Conservation (phyloP, 75 land plant genomes). For the Cunninghamia lanceolata region DNA sequence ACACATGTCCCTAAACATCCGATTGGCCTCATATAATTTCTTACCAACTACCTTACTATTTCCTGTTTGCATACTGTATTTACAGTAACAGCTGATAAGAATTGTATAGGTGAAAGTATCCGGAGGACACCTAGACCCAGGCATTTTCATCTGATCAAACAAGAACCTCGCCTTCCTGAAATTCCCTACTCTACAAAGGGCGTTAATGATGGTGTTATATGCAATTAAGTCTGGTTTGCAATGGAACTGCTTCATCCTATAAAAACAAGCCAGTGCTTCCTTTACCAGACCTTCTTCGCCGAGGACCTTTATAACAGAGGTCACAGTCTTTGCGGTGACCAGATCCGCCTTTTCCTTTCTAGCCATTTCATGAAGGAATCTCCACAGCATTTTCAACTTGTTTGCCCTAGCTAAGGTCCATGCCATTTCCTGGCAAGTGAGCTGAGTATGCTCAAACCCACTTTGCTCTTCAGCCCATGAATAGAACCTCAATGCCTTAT, state of each 20-base stretch:
- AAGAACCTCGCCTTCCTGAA: conserved; percentile 59
- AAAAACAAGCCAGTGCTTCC: conserved; percentile 48
- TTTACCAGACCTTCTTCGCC: conserved; percentile 63
- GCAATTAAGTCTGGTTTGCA: conserved; percentile 64
- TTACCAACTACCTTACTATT: conserved; percentile 54
- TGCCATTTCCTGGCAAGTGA: conserved; percentile 65
- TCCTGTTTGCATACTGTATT: conserved; percentile 50
- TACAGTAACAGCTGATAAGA: conserved; percentile 57
- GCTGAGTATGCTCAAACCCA: conserved; percentile 42
- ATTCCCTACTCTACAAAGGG: conserved; percentile 51
- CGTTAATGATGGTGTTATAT: conserved; percentile 48
- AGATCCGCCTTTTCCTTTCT: conserved; percentile 14
- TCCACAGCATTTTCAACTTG: conserved; percentile 36
- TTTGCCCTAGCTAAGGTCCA: conserved; percentile 45
- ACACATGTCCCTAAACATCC: conserved; percentile 58
- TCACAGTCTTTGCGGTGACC: conserved; percentile 46
- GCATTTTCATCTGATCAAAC: conserved; percentile 63
- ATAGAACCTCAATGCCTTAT: conserved; percentile 51
- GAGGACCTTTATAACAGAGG: conserved; percentile 57
- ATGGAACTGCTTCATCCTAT: conserved; percentile 56
- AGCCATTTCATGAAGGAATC: conserved; percentile 47
- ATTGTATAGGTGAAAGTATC: conserved; percentile 67
- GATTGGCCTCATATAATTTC: conserved; percentile 66
- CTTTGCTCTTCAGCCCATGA: conserved; percentile 43
- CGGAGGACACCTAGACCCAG: conserved; percentile 57